Evolutionary conservation across 2,329 filamentous ascomycete species (phyloP).

Genomic region (Exophiala sp.): DNA sequence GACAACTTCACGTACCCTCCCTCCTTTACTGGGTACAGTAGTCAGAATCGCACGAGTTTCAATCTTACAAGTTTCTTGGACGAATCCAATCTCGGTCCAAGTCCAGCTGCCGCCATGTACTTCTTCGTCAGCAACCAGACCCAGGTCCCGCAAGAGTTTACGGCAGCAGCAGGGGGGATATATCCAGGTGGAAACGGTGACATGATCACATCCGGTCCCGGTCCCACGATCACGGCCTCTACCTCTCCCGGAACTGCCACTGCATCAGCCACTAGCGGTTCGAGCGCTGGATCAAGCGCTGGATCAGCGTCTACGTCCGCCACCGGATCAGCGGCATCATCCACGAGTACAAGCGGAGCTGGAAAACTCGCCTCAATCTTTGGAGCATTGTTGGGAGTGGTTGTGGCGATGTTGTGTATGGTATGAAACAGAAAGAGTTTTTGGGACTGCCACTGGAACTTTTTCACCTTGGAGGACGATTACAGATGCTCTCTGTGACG

Average conservation of each 20-base stretch:
- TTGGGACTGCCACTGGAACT: too few relatives aligned
- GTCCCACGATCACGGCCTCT: conserved; percentile 14
- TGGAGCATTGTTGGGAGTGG: not conserved
- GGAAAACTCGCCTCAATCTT: too few relatives aligned
- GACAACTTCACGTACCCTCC: conserved; percentile 21
- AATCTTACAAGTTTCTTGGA: conserved; percentile 20
- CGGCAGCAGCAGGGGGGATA: conserved; percentile 17
- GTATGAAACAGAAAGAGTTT: not conserved
- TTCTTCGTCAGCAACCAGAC: conserved; percentile 25
- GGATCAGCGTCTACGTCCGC: conserved; percentile 2
- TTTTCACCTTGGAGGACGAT: too few relatives aligned
- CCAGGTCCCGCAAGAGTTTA: conserved; percentile 20
- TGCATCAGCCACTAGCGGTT: conserved; percentile 1
- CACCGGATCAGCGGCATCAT: conserved; percentile 11
- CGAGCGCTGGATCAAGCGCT: not conserved
- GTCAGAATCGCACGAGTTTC: conserved; percentile 20
- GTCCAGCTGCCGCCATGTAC: conserved; percentile 25
- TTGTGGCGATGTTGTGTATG: not conserved
- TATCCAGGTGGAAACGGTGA: conserved; percentile 23
- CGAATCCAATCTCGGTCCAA: conserved; percentile 18
- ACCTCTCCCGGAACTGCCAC: conserved; percentile 9
- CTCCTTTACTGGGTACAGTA: conserved; percentile 17
- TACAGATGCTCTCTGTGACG: too few relatives aligned
- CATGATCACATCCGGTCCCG: conserved; percentile 24
- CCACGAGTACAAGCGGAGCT: conserved; percentile 5